Base-by-base conservation (phyloP, 2,329 filamentous ascomycete genomes). In the Cryphonectria nitschkei region DNA sequence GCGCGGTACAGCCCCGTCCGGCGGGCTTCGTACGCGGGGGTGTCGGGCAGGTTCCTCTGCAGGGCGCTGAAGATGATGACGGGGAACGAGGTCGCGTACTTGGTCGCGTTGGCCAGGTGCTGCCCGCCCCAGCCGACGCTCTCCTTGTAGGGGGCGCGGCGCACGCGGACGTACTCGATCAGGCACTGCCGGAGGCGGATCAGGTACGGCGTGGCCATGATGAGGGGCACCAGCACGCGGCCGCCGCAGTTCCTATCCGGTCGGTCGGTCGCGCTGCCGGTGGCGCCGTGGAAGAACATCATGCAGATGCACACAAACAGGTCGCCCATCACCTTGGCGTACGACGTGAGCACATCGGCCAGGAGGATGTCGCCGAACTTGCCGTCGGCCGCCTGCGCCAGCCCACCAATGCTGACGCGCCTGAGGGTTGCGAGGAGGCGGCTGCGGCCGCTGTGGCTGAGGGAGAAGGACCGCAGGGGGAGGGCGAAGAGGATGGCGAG, bases 351-450 rank as follows among this genome's bases (percentile, higher is more conserved):
- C 69, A 94, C 95, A 86, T 99, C 96, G 46, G 96, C 95, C 26
- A 99, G 88, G 71, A 99, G 83, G 67, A 98, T 92, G 79, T 99
- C 96, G 69, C 94, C 95, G 77, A 98, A 98, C 78, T 97, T 97
- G 68, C 95, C 94, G 80, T 98, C 93, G 75, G 93, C 89, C 0
- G 93, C 85, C 80, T 95, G 91, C 19, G 96, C 95, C 34, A 99
- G 86, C 0, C 95, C 95, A 34, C 96, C 96, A 60, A 98, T 83
- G 75, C 89, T 89, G 72, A 98, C 90, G 70, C 96, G 91, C 72
- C 89, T 89, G 61, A 98, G 83, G 0, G 90, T 95, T 14, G 88
- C 82, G 63, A 97, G 87, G 60, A 97, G 92, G 1, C 94, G 90
- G 67, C 88, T 87, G 58, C 95, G 91, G 2, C 95, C 95, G 56